phyloP scores from a whole-genome alignment of 108 stramenopile species.

The Skeletonema grethae region DNA sequence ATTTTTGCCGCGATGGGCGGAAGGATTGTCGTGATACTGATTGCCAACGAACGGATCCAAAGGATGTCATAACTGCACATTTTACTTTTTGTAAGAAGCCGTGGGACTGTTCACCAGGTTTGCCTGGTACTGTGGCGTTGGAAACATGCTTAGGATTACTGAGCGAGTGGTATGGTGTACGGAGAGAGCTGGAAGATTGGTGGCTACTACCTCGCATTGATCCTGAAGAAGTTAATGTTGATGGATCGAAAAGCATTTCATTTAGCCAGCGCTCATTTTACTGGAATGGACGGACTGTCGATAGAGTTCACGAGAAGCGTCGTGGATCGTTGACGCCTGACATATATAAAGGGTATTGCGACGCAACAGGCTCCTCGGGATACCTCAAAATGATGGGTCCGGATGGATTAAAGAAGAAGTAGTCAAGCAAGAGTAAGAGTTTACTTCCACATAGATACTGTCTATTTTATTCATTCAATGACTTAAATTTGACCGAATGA shows the following conservation, averaged over 20 bases:
- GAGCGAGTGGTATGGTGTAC: conserved; percentile 44
- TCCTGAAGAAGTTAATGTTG: neutral
- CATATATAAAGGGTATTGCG: conserved; percentile 23
- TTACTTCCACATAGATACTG: neutral
- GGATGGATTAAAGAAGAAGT: conserved; percentile 4
- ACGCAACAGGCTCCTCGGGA: conserved; percentile 4
- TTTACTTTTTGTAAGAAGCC: conserved; percentile 77
- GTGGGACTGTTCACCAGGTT: conserved; percentile 53
- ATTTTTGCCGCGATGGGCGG: conserved; percentile 49
- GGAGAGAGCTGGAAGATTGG: conserved; percentile 52
- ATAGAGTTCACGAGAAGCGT: conserved; percentile 5
- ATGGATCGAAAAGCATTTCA: neutral
- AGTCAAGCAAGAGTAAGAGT: neutral
- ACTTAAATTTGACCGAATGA: conserved; percentile 20
- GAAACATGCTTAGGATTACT: conserved; percentile 42
- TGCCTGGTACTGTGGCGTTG: conserved; percentile 38
- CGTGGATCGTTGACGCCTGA: conserved; percentile 5
- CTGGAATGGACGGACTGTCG: conserved; percentile 19
- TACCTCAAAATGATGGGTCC: conserved; percentile 19
- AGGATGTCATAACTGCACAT: conserved; percentile 54
- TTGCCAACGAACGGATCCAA: conserved; percentile 50
- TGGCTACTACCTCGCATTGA: conserved; percentile 25
- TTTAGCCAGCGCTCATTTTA: conserved; percentile 18
- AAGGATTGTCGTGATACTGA: conserved; percentile 56
- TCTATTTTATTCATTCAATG: conserved; percentile 15